Conservation (phyloP, 371 early-diverging fungal genomes). For the Lichtheimia ornata region DNA sequence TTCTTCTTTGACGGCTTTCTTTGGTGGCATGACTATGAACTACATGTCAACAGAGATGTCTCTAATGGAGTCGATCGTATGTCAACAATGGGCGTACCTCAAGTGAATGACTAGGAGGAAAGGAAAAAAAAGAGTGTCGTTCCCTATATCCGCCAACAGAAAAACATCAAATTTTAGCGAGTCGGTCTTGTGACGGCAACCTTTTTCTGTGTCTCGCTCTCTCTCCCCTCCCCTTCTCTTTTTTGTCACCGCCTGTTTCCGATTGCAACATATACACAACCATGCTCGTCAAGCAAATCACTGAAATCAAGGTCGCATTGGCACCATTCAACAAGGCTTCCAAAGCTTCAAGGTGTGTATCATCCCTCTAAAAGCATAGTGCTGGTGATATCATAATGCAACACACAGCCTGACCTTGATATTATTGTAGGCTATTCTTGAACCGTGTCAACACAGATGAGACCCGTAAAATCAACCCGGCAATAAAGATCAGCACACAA, state of each 20-base stretch:
- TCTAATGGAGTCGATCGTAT: no score
- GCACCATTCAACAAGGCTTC: constrained; percentile 48
- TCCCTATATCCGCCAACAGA: no score
- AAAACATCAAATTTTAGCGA: no score
- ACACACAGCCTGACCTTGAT: background rate
- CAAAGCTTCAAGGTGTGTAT: constrained; percentile 45
- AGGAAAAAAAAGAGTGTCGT: no score
- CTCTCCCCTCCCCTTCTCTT: background rate
- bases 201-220: background rate
- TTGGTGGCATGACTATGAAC: constrained; percentile 58
- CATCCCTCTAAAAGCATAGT: background rate
- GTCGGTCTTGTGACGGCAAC: no score
- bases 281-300: constrained; percentile 50
- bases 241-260: background rate
- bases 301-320: constrained; percentile 48
- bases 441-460: constrained; percentile 58
- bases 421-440: constrained; percentile 52
- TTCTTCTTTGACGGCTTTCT: constrained; percentile 81
- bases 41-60: background rate
- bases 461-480: constrained; percentile 53
- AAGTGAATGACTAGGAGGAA: no score
- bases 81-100: no score
- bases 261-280: constrained; percentile 1
- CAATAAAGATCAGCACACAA: constrained; percentile 53
- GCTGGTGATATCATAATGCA: background rate